These are phyloP conservation scores for Penicillium psychrosexuale DNA, from an alignment of 2,329 filamentous ascomycete genomes.

Conservation along the genomic window DNA sequence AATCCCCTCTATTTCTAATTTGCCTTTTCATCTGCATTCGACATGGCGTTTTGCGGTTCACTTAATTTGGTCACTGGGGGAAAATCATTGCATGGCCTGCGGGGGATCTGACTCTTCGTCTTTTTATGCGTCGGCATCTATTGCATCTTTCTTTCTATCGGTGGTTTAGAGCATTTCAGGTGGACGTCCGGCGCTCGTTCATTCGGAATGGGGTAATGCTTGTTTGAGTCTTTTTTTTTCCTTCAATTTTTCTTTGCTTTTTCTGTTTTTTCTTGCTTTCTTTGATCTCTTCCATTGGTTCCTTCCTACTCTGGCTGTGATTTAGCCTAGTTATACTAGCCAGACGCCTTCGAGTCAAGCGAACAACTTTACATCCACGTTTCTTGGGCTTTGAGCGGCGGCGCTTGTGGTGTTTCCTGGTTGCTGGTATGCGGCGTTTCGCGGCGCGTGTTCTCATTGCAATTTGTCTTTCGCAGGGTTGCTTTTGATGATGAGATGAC, in stretches of 20 bases:
- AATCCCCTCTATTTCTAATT: constrained; percentile 10
- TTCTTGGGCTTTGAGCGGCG: constrained; percentile 28
- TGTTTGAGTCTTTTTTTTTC: neutral
- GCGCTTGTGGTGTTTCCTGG: constrained; percentile 33
- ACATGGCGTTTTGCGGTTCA: constrained; percentile 34
- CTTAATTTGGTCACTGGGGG: constrained; percentile 16
- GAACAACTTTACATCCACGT: constrained; percentile 2
- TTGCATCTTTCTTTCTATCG: constrained; percentile 25
- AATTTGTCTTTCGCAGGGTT: constrained; percentile 9
- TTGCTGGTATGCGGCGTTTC: constrained; percentile 23
- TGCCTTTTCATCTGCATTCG: constrained; percentile 32
- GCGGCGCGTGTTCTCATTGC: constrained; percentile 12
- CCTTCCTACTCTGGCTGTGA: neutral
- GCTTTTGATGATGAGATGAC: constrained; percentile 32
- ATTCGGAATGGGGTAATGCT: neutral
- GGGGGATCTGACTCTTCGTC: constrained; percentile 17
- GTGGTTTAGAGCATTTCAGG: constrained; percentile 25
- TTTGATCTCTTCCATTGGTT: neutral
- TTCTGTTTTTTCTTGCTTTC: constrained; percentile 11
- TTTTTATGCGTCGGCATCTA: constrained; percentile 30
- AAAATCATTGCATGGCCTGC: constrained; percentile 26
- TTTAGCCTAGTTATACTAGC: neutral
- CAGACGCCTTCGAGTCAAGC: neutral
- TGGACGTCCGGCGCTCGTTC: constrained; percentile 10
- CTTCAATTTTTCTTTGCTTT: constrained; percentile 3